Evolutionary conservation across 139 green algal genomes (phyloP), one percentile per base, ranked within the genome.

Genomic region (Mesotaenium endlicherianum): DNA sequence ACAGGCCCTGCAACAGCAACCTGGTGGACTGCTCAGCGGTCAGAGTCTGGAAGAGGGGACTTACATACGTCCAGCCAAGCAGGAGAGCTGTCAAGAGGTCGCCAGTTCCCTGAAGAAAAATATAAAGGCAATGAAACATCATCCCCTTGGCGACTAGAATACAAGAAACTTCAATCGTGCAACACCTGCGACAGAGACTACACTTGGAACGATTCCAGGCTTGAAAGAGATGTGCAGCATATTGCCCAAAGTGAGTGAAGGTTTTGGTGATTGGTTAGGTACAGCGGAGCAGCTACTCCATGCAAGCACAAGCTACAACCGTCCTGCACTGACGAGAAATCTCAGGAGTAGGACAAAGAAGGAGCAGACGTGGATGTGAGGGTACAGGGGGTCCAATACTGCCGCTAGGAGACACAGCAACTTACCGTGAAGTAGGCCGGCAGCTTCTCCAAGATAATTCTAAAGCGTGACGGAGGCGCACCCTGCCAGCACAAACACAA

Each of bases 11-110:
- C 34, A 26, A 0, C 31, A 6, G 6, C 11, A 30, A 30, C n/a
- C 36, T 6, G 31, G n/a, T 36, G 16, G 2, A 36, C 30, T 77
- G 31, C 34, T 2, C 68, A 57, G 41, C 68, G 31, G n/a, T 5
- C 26, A 3, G 67, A 75, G 17, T 43, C 4, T 17, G 30, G n/a
- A 75, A 17, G 26, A 36, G 4, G 2, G 1, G 8, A 80, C 71
- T 80, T 30, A 83, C 75, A 70, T 82, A 6, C 39, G 38, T 81
- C 58, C 59, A 77, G 36, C 58, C 77, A 17, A 84, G 59, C 16
- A 84, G 40, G 17, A 84, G 69, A 0, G 77, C 77, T 40, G 77
- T 77, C 38, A 84, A 68, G n/a, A 84, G 38, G 38, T 84, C 77
- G 17, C 77, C 77, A 8, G 58, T 84, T 57, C 77, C 77, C 77